Base-by-base conservation (phyloP, 352 stramenopile species). In the Stramenopiles sp. region DNA sequence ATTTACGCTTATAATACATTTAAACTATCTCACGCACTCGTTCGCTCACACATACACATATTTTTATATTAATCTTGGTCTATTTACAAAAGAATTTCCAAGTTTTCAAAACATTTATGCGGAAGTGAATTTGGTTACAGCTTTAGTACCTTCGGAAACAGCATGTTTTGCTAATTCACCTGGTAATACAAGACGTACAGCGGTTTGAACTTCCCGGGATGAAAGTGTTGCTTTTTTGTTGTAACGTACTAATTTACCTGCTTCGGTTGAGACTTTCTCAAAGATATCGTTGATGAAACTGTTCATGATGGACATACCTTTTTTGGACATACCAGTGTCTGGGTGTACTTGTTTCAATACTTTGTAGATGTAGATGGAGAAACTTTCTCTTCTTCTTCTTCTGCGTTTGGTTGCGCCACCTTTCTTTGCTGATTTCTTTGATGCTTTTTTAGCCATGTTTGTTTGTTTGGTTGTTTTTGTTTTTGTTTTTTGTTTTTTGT, bases 271-370 rank as follows among this genome's bases (percentile, higher is more conserved):
- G 78, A 98, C 96, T 79, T 93, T 90, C 86, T 98, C 95, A 85
- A 98, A 98, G 81, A 98, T 97, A 85, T 98, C 93, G 87, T 98
- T 98, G 86, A 98, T 97, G 87, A 98, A 98, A 81, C 94, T 98
- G 90, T 97, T 98, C 92, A 97, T 96, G 88, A 98, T 97, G 78
- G 92, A 97, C 93, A 98, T 98, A 76, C 91, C 94, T 81, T 93
- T 93, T 90, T 96, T 96, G 86, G 88, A 96, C 84, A 98, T 98
- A 84, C 94, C 94, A 81, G 91, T 97, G 81, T 97, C 92, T 4
- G 93, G 92, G 87, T 98, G 93, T 82, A 98, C 93, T 85, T 97
- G 94, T 77, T 90, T 92, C 79, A 94, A 81, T 78, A 94, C 89
- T 87, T 94, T 94, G 89, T 94, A 94, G 85, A 94, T 94, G 88